Evolutionary conservation across 805 yeast genomes (phyloP).

Genomic region (Ogataea parapolymorpha): DNA sequence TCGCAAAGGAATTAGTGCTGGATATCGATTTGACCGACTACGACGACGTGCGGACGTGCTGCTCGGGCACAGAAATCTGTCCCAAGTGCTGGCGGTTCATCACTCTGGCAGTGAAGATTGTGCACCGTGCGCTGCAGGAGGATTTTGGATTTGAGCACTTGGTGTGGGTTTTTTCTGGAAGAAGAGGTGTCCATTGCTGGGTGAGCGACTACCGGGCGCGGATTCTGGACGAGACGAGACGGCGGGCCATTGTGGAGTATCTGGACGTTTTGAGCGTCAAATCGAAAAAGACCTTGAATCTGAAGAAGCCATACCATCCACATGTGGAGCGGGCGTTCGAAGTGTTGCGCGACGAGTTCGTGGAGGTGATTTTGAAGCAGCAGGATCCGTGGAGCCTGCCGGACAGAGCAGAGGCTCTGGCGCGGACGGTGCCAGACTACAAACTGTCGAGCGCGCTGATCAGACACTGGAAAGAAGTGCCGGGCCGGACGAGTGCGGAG

Average conservation of each 20-base stretch:
- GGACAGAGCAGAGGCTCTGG: conserved; percentile 51
- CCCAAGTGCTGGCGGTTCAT: conserved; percentile 91
- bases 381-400: conserved; percentile 84
- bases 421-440: conserved; percentile 62
- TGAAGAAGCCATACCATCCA: conserved; percentile 87
- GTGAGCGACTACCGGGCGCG: conserved; percentile 85
- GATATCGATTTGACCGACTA: conserved; percentile 98
- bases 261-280: conserved; percentile 64
- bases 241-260: conserved; percentile 81
- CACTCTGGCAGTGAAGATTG: conserved; percentile 72
- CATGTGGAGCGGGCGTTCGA: conserved; percentile 74
- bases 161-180: conserved; percentile 95
- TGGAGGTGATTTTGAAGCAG: conserved; percentile 62
- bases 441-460: conserved; percentile 49
- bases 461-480: conserved; percentile 55
- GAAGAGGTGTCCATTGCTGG: conserved; percentile 99
- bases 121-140: conserved; percentile 68
- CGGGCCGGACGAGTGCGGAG: conserved; percentile 49
- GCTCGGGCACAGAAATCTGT: conserved; percentile 82
- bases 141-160: conserved; percentile 88
- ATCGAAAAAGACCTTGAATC: conserved; percentile 45
- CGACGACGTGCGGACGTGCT: conserved; percentile 90
- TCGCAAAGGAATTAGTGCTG: conserved; percentile 83
- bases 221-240: conserved; percentile 60
- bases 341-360: conserved; percentile 59